Evolutionary conservation across 225 moss, liverwort and hornwort genomes (phyloP).

Genomic region (Sphagnum tenellum): DNA sequence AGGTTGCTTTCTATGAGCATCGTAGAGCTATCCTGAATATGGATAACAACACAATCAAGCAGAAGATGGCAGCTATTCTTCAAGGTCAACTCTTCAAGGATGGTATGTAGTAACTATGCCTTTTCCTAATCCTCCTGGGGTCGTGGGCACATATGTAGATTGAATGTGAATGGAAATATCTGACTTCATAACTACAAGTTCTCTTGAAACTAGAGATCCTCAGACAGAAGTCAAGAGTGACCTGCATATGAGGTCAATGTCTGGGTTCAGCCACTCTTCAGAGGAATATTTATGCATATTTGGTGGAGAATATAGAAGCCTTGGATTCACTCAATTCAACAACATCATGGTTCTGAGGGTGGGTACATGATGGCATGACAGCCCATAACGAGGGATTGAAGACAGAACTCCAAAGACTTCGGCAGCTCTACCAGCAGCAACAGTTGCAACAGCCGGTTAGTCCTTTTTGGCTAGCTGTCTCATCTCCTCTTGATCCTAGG

Average conservation of each 20-base stretch:
- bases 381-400: constrained; percentile 38
- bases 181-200: no score
- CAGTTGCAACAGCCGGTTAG: constrained; percentile 30
- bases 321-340: no score
- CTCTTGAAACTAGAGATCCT: no score
- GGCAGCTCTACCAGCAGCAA: constrained; percentile 38
- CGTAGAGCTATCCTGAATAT: constrained; percentile 48
- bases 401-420: constrained; percentile 48
- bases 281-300: no score
- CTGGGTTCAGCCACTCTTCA: no score
- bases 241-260: no score
- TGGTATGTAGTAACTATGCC: constrained; percentile 13
- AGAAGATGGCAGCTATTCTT: constrained; percentile 37
- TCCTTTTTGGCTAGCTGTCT: background rate
- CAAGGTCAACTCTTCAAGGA: constrained; percentile 47
- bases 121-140: background rate
- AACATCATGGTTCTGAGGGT: no score
- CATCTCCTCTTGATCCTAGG: background rate
- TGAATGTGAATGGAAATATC: no score
- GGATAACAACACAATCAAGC: constrained; percentile 50
- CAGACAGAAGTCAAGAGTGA: no score
- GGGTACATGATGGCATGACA: constrained; percentile 1
- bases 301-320: no score
- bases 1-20: constrained; percentile 47
- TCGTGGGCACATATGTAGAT: no score